Base-by-base conservation (phyloP, 805 yeast species). In the Saccharomycopsis oosterbeekiorum region DNA sequence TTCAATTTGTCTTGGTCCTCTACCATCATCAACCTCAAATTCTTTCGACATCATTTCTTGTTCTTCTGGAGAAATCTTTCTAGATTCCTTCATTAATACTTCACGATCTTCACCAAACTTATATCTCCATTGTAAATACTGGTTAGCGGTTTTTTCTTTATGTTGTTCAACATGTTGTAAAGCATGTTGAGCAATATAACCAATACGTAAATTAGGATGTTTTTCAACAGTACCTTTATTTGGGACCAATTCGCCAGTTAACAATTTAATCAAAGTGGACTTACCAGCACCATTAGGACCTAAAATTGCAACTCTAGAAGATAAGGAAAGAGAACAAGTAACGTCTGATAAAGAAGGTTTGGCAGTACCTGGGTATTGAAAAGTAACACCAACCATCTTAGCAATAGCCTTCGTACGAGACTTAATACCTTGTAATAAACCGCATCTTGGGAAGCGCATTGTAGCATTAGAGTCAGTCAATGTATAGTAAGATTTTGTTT, bases 281-380 rank as follows among this genome's bases (percentile, higher is more conserved):
- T 93, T 93, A 78, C 99, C 99, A 59, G 99, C 99, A 80, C 99
- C 99, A 73, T 93, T 93, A 65, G 98, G 97, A 60, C 99, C 99
- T 62, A 94, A 76, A 69, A 94, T 85, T 55, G 98, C 98, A 65
- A 93, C 97, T 77, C 99, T 86, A 40, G 98, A 93, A n/a, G 97
- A 89, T 67, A 93, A 78, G 2, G 97, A 88, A 63, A 94, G 80
- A n/a, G 97, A 88, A 75, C 96, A 89, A 1, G 96, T 86, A 43
- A 91, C 94, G 70, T 88, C 70, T 37, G 74, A 71, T 68, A 93
- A 78, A 1, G 96, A 89, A 40, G 97, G 96, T 71, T 89, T 88
- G 19, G 83, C 74, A 34, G 91, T 89, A 62, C 97, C 96, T 34
- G 98, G 97, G 72, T 94, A 93, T 50, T 88, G 70, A 75, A 90